Conservation (phyloP, 805 yeast genomes). For the Cyberlindnera japonica region DNA sequence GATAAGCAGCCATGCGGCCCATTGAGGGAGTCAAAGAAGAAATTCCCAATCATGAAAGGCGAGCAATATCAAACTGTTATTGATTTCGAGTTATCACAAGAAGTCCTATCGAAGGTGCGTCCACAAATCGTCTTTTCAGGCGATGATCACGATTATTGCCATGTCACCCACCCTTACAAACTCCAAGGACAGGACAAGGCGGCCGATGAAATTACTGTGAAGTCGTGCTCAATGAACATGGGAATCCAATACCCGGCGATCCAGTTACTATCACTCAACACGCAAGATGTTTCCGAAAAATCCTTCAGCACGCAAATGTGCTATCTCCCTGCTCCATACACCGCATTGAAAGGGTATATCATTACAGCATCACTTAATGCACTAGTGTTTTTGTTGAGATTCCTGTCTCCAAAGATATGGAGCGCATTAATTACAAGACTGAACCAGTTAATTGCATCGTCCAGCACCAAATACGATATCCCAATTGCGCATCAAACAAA, state of each 20-base stretch:
- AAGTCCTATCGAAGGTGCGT: conserved; percentile 51
- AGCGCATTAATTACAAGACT: conserved; percentile 13
- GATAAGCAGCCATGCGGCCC: conserved; percentile 68
- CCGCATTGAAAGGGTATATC: conserved; percentile 36
- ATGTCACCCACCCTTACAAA: conserved; percentile 49
- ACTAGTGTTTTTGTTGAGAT: conserved; percentile 22
- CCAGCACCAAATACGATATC: conserved; percentile 9
- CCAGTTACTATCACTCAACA: conserved; percentile 68
- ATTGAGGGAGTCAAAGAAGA: conserved; percentile 59
- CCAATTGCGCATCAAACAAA: conserved; percentile 22
- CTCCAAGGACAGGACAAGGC: conserved; percentile 24
- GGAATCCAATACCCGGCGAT: conserved; percentile 85
- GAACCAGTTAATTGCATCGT: neutral
- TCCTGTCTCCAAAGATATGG: conserved; percentile 30
- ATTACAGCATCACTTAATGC: conserved; percentile 23
- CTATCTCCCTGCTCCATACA: conserved; percentile 53
- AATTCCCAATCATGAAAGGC: conserved; percentile 72
- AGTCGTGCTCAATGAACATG: conserved; percentile 89
- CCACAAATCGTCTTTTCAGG: conserved; percentile 83
- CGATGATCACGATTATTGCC: conserved; percentile 97
- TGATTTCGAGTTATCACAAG: conserved; percentile 53
- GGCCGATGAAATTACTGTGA: conserved; percentile 79
- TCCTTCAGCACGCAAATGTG: conserved; percentile 47
- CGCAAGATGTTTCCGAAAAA: conserved; percentile 15
- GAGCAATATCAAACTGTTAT: conserved; percentile 89